A percentile compares a stretch with the other conserved stretches of the same genome.
phyloP scores from a whole-genome alignment of 139 green algal genomes.

The Microglena sp. region DNA sequence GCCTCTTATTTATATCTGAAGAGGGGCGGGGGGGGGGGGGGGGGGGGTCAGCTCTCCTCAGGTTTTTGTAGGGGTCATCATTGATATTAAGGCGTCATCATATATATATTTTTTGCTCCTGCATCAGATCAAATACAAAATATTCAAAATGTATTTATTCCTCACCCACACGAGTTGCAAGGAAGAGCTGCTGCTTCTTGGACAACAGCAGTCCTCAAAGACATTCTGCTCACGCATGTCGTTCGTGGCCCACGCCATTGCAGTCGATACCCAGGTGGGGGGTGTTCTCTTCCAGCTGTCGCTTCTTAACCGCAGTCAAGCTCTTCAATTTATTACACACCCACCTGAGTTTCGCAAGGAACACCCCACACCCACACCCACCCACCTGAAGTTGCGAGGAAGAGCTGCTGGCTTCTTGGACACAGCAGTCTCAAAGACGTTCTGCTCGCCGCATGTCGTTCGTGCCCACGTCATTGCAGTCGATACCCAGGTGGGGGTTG shows the following conservation, averaged over 20 bases:
- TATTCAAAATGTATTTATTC: no score
- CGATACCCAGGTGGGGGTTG: conserved; percentile 90
- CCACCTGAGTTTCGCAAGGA: no score
- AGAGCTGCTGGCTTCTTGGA: conserved; percentile 98
- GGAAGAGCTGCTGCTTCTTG: conserved; percentile 96
- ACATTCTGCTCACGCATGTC: conserved; percentile 97
- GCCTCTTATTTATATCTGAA: no score
- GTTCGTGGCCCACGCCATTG: conserved; percentile 89
- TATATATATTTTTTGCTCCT: no score
- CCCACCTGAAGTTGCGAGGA: conserved; percentile 71
- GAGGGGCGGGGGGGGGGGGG: no score
- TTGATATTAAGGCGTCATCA: no score
- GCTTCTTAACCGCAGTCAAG: conserved; percentile 72
- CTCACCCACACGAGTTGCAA: conserved; percentile 79
- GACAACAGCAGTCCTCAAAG: conserved; percentile 98
- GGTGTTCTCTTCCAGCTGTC: conserved; percentile 75
- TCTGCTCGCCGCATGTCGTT: conserved; percentile 97
- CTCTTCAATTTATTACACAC: no score
- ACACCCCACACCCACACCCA: no score
- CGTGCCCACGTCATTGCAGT: conserved; percentile 94
- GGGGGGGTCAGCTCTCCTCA: no score
- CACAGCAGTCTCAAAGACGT: conserved; percentile 97
- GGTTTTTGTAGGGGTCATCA: no score
- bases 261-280: conserved; percentile 95
- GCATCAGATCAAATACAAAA: no score